Conservation (phyloP, 495 filamentous ascomycete species). For the Entonaema liquescens region DNA sequence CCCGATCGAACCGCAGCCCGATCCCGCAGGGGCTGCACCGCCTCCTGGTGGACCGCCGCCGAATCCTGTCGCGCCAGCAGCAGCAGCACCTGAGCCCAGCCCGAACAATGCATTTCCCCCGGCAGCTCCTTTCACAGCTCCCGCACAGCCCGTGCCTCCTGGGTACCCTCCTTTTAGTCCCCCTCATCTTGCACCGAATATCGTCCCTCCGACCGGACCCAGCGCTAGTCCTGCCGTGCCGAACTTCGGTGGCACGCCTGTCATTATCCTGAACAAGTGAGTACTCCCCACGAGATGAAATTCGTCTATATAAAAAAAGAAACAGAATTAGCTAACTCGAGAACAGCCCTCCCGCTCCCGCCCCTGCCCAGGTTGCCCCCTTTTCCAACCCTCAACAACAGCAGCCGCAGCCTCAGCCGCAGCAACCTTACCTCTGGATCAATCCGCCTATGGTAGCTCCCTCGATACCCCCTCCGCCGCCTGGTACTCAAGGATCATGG, state of each 20-base stretch:
- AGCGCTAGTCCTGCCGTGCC: conserved; percentile 11
- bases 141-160: neutral
- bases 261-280: conserved; percentile 19
- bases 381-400: neutral
- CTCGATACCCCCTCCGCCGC: conserved; percentile 13
- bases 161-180: neutral
- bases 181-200: conserved; percentile 9
- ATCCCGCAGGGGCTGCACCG: neutral
- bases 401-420: neutral
- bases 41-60: conserved; percentile 17
- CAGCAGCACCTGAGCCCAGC: conserved; percentile 23
- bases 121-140: neutral
- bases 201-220: conserved; percentile 24
- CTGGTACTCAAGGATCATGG: conserved; percentile 26
- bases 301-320: neutral
- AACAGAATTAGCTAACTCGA: neutral
- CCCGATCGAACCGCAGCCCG: neutral
- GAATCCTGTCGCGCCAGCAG: neutral
- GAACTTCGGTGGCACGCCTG: neutral
- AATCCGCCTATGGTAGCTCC: conserved; percentile 34
- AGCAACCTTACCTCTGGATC: conserved; percentile 26
- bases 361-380: neutral
- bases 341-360: neutral
- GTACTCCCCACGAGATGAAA: neutral
- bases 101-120: neutral